These are phyloP conservation scores for Nothopassalora personata DNA, from an alignment of 2,329 filamentous ascomycete species.

Conservation along the genomic window DNA sequence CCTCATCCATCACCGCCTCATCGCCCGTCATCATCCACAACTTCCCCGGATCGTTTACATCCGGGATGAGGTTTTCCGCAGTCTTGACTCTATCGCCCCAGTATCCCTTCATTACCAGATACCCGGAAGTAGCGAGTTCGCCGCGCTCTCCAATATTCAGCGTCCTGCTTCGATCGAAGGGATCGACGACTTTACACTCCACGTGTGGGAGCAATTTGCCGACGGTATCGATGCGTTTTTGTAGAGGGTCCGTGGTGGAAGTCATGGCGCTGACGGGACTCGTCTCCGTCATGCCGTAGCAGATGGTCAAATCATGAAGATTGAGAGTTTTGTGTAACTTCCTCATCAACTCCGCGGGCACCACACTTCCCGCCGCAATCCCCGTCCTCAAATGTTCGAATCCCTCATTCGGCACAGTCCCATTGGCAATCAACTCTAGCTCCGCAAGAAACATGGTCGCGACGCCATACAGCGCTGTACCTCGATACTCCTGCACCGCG, in stretches of 20 bases:
- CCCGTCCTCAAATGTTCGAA: slow-evolving; percentile 73
- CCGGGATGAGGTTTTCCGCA: slow-evolving; percentile 58
- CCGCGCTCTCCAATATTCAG: slow-evolving; percentile 64
- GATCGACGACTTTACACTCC: slow-evolving; percentile 68
- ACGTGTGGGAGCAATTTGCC: slow-evolving; percentile 83
- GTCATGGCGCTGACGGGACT: slow-evolving; percentile 74
- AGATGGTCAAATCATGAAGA: slow-evolving; percentile 78
- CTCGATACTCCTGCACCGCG: slow-evolving; percentile 57
- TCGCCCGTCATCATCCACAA: slow-evolving; percentile 92
- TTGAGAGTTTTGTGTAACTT: slow-evolving; percentile 69
- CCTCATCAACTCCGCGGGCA: slow-evolving; percentile 76
- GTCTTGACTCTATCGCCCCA: slow-evolving; percentile 70
- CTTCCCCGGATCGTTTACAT: slow-evolving; percentile 51
- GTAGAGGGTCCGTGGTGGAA: slow-evolving; percentile 65
- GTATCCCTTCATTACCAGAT: slow-evolving; percentile 87
- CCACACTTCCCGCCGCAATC: slow-evolving; percentile 81
- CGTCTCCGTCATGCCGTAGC: slow-evolving; percentile 96
- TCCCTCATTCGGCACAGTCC: slow-evolving; percentile 41
- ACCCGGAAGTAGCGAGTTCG: slow-evolving; percentile 78
- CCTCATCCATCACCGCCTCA: slow-evolving; percentile 75
- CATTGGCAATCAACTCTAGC: slow-evolving; percentile 61
- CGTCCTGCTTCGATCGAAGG: slow-evolving; percentile 53
- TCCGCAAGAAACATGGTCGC: slow-evolving; percentile 93
- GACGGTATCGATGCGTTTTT: slow-evolving; percentile 68
- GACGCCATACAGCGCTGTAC: slow-evolving; percentile 76